Evolutionary conservation across 768 basidiomycete genomes (phyloP).

Genomic region (Boletus patriciae): DNA sequence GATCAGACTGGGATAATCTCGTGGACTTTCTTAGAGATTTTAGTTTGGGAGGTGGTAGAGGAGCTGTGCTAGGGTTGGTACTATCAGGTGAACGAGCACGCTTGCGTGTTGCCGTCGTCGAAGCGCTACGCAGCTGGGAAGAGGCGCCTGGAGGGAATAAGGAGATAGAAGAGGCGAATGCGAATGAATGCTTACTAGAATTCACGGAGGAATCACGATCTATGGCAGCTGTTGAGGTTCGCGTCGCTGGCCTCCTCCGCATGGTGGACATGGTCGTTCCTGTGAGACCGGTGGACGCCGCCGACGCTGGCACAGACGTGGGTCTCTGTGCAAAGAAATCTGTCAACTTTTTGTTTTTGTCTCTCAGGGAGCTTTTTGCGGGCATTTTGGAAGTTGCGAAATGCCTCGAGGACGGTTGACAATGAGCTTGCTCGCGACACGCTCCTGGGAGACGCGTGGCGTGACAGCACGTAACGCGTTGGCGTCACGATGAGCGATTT

Average conservation of each 20-base stretch:
- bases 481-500: no score
- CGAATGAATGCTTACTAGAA: conserved; percentile 19
- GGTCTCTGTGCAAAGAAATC: conserved; percentile 46
- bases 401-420: background rate
- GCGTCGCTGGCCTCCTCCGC: conserved; percentile 12
- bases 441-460: conserved; percentile 12
- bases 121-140: conserved; percentile 8
- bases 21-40: conserved; percentile 24
- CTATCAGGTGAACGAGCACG: conserved; percentile 28
- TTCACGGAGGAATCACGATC: background rate
- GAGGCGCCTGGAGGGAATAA: conserved; percentile 15
- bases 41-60: conserved; percentile 10
- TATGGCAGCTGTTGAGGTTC: conserved; percentile 2
- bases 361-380: conserved; percentile 11
- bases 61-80: background rate
- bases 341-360: conserved; percentile 37
- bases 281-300: background rate
- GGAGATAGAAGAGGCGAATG: background rate
- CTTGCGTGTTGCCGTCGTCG: conserved; percentile 22
- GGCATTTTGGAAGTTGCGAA: conserved; percentile 17
- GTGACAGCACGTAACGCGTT: conserved; percentile 15
- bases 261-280: conserved; percentile 5
- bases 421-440: conserved; percentile 8
- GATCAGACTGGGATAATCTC: conserved; percentile 17
- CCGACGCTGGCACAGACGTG: conserved; percentile 14